Percentiles rank a stretch among this genome's conserved stretches.
Conservation (phyloP, 2,329 filamentous ascomycete species). For the Raffaelea albimanens region DNA sequence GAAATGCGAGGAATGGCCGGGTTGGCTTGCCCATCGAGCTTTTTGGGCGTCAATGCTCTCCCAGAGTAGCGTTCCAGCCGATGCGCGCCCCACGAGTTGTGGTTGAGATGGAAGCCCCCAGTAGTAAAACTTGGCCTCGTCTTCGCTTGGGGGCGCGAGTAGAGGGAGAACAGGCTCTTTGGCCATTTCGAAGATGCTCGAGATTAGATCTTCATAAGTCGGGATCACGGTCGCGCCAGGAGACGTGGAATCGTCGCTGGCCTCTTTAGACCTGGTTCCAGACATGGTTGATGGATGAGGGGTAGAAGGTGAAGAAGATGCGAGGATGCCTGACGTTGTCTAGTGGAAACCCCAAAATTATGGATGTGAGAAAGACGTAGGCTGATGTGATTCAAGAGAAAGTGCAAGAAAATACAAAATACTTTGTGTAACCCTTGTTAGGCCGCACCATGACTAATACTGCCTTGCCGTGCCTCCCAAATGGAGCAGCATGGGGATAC, state of each 20-base stretch:
- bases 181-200: background rate
- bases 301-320: background rate
- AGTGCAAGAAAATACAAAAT: too few relatives aligned
- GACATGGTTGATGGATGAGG: background rate
- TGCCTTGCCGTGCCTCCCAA: too few relatives aligned
- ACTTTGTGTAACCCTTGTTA: too few relatives aligned
- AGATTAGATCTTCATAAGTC: background rate
- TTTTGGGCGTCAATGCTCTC: background rate
- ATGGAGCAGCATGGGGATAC: too few relatives aligned
- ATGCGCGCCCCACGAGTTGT: background rate
- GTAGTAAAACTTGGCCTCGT: background rate
- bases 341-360: too few relatives aligned
- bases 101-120: background rate
- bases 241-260: background rate
- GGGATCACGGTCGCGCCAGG: background rate
- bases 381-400: too few relatives aligned
- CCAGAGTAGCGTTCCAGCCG: background rate
- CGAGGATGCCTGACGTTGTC: too few relatives aligned
- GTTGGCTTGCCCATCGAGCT: background rate
- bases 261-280: background rate
- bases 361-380: too few relatives aligned
- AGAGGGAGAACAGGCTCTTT: background rate
- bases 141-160: background rate
- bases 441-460: too few relatives aligned
- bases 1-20: background rate